phyloP scores from a whole-genome alignment of 805 yeast genomes.

The Suhomyces sp. region DNA sequence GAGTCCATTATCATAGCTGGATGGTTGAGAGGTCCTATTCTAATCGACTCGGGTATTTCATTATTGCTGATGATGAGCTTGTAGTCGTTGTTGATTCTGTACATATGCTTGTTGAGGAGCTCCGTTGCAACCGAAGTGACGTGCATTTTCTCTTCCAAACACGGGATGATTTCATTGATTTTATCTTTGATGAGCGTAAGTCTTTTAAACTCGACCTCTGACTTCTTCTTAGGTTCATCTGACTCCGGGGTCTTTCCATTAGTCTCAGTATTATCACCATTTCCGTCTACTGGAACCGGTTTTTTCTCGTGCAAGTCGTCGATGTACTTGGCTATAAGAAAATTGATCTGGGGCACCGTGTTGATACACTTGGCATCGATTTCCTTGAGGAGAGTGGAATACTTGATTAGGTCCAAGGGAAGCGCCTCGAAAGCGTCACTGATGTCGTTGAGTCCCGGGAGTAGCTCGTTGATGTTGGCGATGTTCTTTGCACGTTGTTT shows the following conservation, averaged over 20 bases:
- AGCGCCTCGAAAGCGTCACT: slow-evolving; percentile 88
- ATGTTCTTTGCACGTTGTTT: slow-evolving; percentile 33
- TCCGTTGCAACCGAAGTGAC: slow-evolving; percentile 91
- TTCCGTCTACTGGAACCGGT: too few relatives aligned
- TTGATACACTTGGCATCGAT: slow-evolving; percentile 91
- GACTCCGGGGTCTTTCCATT: slow-evolving; percentile 1
- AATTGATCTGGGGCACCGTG: slow-evolving; percentile 65
- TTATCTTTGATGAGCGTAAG: slow-evolving; percentile 43
- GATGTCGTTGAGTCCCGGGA: slow-evolving; percentile 88
- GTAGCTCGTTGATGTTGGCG: slow-evolving; percentile 35
- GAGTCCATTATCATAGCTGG: slow-evolving; percentile 81
- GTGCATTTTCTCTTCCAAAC: slow-evolving; percentile 95
- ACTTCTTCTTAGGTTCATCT: too few relatives aligned
- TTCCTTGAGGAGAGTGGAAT: slow-evolving; percentile 84
- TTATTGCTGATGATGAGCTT: slow-evolving; percentile 64
- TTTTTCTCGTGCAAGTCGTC: slow-evolving; percentile 17
- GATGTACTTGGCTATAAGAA: slow-evolving; percentile 51
- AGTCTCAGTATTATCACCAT: slow-evolving; percentile 6
- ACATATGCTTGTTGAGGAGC: slow-evolving; percentile 62
- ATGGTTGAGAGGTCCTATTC: slow-evolving; percentile 79
- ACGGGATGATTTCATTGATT: slow-evolving; percentile 76
- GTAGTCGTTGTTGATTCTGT: slow-evolving; percentile 77
- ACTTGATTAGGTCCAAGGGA: slow-evolving; percentile 79
- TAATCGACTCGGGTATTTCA: slow-evolving; percentile 79
- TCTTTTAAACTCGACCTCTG: slow-evolving; percentile 25